Conservation (phyloP, 805 yeast species). For the Ogataea parapolymorpha region DNA sequence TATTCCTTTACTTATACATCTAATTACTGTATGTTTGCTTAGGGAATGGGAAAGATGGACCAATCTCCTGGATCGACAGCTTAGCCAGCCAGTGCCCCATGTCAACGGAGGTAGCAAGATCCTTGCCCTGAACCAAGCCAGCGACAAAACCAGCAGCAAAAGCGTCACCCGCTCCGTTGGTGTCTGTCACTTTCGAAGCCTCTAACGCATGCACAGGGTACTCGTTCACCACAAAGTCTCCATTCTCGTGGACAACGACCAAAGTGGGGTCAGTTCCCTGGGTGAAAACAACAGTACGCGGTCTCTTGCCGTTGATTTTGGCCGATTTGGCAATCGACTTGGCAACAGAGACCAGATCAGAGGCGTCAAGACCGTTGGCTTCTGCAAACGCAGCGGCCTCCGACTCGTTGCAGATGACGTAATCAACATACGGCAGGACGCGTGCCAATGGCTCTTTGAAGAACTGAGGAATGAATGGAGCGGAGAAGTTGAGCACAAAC, state of each 20-base stretch:
- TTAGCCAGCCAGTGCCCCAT: constrained; percentile 97
- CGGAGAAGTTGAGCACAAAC: constrained; percentile 83
- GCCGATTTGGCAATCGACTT: constrained; percentile 75
- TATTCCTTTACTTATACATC: not conserved
- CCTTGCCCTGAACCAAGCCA: constrained; percentile 72
- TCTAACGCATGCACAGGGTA: constrained; percentile 73
- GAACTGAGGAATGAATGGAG: constrained; percentile 94
- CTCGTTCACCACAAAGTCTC: constrained; percentile 45
- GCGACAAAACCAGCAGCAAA: constrained; percentile 96
- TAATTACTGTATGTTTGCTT: constrained; percentile 46
- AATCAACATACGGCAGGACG: constrained; percentile 83
- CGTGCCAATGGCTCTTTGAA: constrained; percentile 87
- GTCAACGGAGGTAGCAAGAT: constrained; percentile 58
- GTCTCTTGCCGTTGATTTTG: constrained; percentile 61
- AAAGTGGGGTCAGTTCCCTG: constrained; percentile 94
- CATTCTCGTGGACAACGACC: constrained; percentile 56
- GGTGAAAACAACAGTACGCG: constrained; percentile 89
- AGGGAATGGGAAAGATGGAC: constrained; percentile 90
- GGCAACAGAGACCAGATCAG: constrained; percentile 74
- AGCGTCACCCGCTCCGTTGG: constrained; percentile 99
- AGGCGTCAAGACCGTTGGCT: constrained; percentile 62
- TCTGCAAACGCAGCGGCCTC: constrained; percentile 95
- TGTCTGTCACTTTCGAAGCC: constrained; percentile 69
- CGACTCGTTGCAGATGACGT: constrained; percentile 90
- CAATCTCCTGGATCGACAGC: constrained; percentile 85